phyloP scores from a whole-genome alignment of 2,329 filamentous ascomycete species.

The Botrytis fragariae region DNA sequence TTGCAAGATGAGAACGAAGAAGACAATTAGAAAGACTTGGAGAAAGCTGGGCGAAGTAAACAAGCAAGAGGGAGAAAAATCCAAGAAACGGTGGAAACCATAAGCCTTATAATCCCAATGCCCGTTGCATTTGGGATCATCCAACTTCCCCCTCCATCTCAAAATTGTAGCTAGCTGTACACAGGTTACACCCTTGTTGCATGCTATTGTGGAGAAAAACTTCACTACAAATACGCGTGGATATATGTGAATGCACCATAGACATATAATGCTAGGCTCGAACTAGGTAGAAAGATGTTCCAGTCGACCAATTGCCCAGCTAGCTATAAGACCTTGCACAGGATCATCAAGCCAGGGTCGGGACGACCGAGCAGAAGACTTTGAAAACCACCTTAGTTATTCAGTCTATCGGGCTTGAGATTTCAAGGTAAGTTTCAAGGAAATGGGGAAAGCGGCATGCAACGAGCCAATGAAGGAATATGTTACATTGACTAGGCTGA shows the following conservation, averaged over 20 bases:
- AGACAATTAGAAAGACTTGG: neutral
- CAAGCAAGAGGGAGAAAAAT: neutral
- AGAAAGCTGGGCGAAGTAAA: conserved; percentile 1
- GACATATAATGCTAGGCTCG: neutral
- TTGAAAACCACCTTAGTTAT: neutral
- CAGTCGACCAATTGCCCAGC: neutral
- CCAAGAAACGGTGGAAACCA: neutral
- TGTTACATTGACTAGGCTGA: neutral
- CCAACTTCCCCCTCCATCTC: neutral
- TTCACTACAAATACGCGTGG: neutral
- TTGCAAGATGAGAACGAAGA: neutral
- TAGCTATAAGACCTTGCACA: neutral
- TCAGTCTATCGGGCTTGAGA: neutral
- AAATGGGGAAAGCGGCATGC: neutral
- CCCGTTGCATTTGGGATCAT: neutral
- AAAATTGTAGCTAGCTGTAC: neutral
- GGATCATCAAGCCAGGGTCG: neutral
- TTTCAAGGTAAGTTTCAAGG: neutral
- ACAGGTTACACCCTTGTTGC: conserved; percentile 11
- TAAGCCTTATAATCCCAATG: conserved; percentile 7
- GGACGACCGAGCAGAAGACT: neutral
- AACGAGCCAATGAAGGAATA: neutral
- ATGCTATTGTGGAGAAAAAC: neutral
- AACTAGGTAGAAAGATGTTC: neutral
- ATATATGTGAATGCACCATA: neutral